Conservation (phyloP, 179 eudicot genomes). For the Patellifolia procumbens region DNA sequence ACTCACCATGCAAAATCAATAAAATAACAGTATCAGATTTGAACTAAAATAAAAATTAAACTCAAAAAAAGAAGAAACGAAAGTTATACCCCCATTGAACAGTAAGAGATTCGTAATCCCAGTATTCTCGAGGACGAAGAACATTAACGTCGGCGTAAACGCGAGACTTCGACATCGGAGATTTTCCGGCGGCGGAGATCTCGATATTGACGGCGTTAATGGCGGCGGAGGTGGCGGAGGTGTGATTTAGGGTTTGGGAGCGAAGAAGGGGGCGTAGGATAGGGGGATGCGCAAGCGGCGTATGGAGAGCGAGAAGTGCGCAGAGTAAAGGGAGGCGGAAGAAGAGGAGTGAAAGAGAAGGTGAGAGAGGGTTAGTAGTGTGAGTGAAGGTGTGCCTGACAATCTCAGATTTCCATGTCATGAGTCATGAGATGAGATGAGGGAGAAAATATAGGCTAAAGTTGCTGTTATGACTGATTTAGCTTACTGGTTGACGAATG, state of each 20-base stretch:
- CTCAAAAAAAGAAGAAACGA: not conserved
- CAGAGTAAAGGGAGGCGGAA: conserved; percentile 27
- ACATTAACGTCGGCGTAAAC: conserved; percentile 50
- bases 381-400: conserved; percentile 1
- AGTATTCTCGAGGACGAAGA: conserved; percentile 45
- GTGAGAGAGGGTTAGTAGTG: conserved; percentile 22
- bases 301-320: conserved; percentile 42
- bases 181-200: conserved; percentile 21
- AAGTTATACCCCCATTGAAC: conserved; percentile 53
- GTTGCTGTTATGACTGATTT: not conserved
- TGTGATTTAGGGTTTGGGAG: not conserved
- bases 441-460: not conserved
- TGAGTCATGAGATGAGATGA: not conserved
- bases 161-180: conserved; percentile 41
- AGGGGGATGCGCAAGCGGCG: conserved; percentile 43
- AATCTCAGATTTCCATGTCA: conserved; percentile 32
- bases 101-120: conserved; percentile 50
- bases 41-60: not conserved
- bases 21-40: not conserved
- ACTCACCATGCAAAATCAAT: not conserved
- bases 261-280: conserved; percentile 20
- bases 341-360: conserved; percentile 25
- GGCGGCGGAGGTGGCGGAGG: conserved; percentile 4
- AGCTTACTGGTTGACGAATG: too few relatives aligned
- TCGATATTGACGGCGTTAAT: conserved; percentile 19